Evolutionary conservation across 768 basidiomycete genomes (phyloP), one percentile per base, ranked within the genome.

Genomic region (Termitomyces sp.): DNA sequence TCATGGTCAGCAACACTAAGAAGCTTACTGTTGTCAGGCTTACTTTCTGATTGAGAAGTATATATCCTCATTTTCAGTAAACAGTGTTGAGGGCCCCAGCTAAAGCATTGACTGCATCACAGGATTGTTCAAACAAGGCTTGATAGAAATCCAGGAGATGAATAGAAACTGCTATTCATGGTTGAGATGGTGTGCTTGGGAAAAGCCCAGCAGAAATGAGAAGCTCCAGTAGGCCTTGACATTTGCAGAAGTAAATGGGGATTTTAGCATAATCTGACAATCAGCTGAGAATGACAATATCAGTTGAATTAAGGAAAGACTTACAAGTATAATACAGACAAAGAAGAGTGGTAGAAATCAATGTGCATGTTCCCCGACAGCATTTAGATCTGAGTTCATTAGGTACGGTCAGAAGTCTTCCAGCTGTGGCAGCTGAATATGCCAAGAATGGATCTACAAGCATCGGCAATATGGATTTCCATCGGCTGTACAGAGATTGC

Each of bases 51-150:
- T 52, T 41, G 8, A 41, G 23, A 17, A 52, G 38, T 2, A 52
- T 7, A 29, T 16, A 52, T 9, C 50, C 50, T 19, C 50, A 12
- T 73, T 71, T 0, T 70, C 23, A 47, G 48, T 77, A 75, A 47
- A 71, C 67, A 0, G 61, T 65, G 35, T 66, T 67, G 3, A 75
- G 60, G 0, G 70, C 68, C 12, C 46, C 41, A 0, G 72, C 62
- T 37, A 71, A 40, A 1, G 63, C 70, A 37, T 67, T 65, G 40
- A 75, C 61, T 2, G 73, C 73, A 54, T 77, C 69, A 25, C 73
- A 75, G 0, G 75, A 73, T 0, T 65, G 57, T 54, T 75, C 67
- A 35, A 76, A 77, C 1, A 75, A 57, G 1, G 69, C 63, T 0
- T 40, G 50, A 50, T 73, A 75, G 51, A 75, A 73, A 4, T 69